A percentile compares a stretch with the other conserved stretches of the same genome.
phyloP scores from a whole-genome alignment of 805 yeast species.

The Myxozyma vanderwaltii region DNA sequence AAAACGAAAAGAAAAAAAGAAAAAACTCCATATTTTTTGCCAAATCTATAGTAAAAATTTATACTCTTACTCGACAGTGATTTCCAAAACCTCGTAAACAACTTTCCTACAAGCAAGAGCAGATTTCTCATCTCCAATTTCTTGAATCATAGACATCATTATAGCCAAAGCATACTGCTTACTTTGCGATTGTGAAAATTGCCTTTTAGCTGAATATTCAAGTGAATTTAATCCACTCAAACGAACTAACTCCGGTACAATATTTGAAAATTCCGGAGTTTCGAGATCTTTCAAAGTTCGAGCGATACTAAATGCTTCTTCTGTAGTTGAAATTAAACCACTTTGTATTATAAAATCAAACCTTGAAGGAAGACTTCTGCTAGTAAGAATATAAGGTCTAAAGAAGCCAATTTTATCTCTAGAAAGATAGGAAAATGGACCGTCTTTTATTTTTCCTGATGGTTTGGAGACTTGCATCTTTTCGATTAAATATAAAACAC shows the following conservation, averaged over 20 bases:
- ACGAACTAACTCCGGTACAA: not conserved
- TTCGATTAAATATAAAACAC: not conserved
- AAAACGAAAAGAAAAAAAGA: not conserved
- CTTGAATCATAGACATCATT: not conserved
- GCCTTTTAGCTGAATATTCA: not conserved
- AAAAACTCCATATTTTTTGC: not conserved
- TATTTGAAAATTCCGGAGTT: not conserved
- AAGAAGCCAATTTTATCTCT: slow-evolving; percentile 10
- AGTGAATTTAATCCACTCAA: not conserved
- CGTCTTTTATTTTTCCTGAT: not conserved
- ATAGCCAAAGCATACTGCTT: slow-evolving; percentile 3
- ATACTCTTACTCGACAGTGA: not conserved
- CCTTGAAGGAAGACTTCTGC: not conserved
- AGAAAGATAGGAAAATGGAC: not conserved
- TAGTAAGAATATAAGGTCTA: slow-evolving; percentile 20
- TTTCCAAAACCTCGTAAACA: not conserved
- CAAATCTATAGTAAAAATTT: not conserved
- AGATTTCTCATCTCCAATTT: not conserved
- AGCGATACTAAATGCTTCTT: slow-evolving; percentile 16
- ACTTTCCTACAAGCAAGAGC: not conserved
- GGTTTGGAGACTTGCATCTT: not conserved
- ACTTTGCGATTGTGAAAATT: not conserved
- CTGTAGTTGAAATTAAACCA: slow-evolving; percentile 1
- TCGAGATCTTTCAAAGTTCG: not conserved
- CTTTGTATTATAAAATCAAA: slow-evolving; percentile 3